phyloP scores from a whole-genome alignment of 169 alveolate genomes.

The Cryptosporidium tyzzeri region DNA sequence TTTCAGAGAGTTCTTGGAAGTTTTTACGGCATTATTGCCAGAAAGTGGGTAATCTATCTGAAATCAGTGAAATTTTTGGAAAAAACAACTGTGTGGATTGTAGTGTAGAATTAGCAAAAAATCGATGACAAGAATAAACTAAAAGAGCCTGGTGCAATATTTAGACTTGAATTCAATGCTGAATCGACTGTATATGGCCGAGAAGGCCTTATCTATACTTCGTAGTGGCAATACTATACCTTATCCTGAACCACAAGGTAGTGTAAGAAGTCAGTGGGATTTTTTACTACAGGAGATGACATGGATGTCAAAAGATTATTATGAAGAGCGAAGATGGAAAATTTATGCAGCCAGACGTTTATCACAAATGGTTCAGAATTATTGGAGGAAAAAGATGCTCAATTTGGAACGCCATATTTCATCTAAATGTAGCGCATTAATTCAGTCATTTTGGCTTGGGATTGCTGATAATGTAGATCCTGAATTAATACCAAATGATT shows the following conservation, averaged over 20 bases:
- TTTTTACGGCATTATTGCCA: constrained; percentile 8
- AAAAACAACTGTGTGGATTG: constrained; percentile 25
- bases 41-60: background rate
- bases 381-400: constrained; percentile 72
- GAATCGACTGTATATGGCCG: constrained; percentile 74
- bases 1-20: background rate
- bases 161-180: constrained; percentile 45
- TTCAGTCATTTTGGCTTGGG: constrained; percentile 77
- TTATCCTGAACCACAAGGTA: constrained; percentile 71
- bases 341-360: constrained; percentile 81
- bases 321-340: constrained; percentile 85
- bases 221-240: constrained; percentile 51
- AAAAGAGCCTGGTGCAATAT: constrained; percentile 3
- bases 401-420: constrained; percentile 71
- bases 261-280: constrained; percentile 78
- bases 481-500: constrained; percentile 32
- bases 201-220: constrained; percentile 72
- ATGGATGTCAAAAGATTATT: constrained; percentile 84
- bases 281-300: constrained; percentile 81
- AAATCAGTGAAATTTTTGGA: background rate
- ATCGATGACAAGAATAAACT: constrained; percentile 10
- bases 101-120: constrained; percentile 2
- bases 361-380: constrained; percentile 79
- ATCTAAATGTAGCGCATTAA: constrained; percentile 58
- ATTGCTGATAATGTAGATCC: constrained; percentile 50